Base-by-base conservation (phyloP, 805 yeast species). In the Zygotorulaspora florentina region DNA sequence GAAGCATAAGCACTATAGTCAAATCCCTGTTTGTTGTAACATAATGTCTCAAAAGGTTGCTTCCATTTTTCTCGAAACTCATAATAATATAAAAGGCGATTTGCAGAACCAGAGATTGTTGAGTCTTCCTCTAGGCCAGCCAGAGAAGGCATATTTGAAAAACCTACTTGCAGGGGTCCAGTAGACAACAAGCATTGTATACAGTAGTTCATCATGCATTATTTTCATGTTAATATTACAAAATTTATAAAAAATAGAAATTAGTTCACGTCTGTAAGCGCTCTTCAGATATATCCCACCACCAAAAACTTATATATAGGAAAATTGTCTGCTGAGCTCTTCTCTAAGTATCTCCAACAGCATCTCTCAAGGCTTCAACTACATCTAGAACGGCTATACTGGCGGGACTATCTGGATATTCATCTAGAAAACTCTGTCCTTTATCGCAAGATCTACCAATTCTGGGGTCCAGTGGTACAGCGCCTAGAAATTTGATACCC, bases 391-490 rank as follows among this genome's bases (percentile, higher is more conserved):
- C 83, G 0, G 97, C 96, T 2, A 76, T 74, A 2, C 96, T 79
- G 0, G 98, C 96, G 0, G 99, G 98, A 3, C 96, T 87, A 48
- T 90, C 96, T 0, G 96, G 91, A 57, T 82, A 83, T 43, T 73
- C 68, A 54, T 89, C 96, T 47, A 88, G 70, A 65, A 91, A 93
- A 49, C 86, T 80, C 54, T 79, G 84, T 15, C 99, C 99, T 17
- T 70, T 56, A 61, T 93, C 99, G 66, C 97, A 89, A 36, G 89
- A 76, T 56, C 74, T 76, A 0, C 98, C 98, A 15, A 93, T 88
- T 50, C 98, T 74, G 11, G 99, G 98, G 67, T 93, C 99, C 35
- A 93, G 72, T 0, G 99, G 99, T 2, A 93, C 96, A 9, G 88
- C 76, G 0, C 99, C 99, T 46, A 93, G 70, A 57, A 85, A 93